Conservation (phyloP, 495 filamentous ascomycete genomes). For the Talaromyces nanjingensis region DNA sequence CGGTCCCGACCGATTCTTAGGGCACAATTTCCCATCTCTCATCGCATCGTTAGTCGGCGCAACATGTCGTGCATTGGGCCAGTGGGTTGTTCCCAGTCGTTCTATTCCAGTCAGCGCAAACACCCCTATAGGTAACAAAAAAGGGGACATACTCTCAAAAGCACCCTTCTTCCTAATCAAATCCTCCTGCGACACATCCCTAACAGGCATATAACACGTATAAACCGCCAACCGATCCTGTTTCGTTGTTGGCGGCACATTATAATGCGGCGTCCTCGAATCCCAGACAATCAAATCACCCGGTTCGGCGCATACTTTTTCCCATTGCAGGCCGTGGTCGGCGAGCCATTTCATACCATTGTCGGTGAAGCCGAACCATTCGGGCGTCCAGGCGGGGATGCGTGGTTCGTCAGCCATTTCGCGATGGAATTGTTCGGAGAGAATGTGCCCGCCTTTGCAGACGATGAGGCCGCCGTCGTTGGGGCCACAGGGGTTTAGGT, state of each 20-base stretch:
- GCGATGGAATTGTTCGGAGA: slow-evolving; percentile 27
- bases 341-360: slow-evolving; percentile 31
- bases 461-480: slow-evolving; percentile 37
- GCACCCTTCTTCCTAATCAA: slow-evolving; percentile 28
- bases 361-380: slow-evolving; percentile 35
- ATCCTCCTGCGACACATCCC: slow-evolving; percentile 26
- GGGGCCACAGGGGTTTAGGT: slow-evolving; percentile 34
- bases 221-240: slow-evolving; percentile 25
- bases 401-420: slow-evolving; percentile 26
- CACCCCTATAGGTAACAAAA: too few species aligned
- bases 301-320: slow-evolving; percentile 33
- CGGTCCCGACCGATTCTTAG: slow-evolving; percentile 20
- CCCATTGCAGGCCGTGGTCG: slow-evolving; percentile 26
- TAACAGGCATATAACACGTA: slow-evolving; percentile 32
- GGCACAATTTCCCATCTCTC: slow-evolving; percentile 22
- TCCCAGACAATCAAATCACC: slow-evolving; percentile 40
- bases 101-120: not conserved
- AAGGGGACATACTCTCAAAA: slow-evolving; percentile 20
- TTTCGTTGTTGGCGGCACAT: slow-evolving; percentile 19
- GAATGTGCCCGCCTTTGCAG: slow-evolving; percentile 25
- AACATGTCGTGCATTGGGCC: slow-evolving; percentile 17
- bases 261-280: slow-evolving; percentile 33
- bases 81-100: slow-evolving; percentile 5
- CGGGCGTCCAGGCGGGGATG: slow-evolving; percentile 28
- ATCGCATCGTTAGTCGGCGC: slow-evolving; percentile 29